Percentiles rank a stretch among this genome's conserved stretches.
These are phyloP conservation scores for Sarocladiaceae sp. DNA, from an alignment of 2,329 filamentous ascomycete species.

Conservation along the genomic window DNA sequence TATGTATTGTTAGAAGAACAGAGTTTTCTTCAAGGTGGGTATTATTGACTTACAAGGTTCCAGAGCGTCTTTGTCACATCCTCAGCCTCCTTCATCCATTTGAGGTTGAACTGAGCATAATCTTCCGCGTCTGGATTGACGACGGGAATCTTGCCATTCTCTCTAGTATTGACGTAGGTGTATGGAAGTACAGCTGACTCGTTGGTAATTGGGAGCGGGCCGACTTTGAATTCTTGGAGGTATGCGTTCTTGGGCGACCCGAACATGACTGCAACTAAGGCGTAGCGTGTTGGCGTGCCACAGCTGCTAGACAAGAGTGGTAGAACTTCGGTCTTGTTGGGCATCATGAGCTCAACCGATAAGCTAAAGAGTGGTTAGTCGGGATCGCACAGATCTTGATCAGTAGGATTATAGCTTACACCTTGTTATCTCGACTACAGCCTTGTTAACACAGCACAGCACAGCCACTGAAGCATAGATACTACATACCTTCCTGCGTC, in stretches of 20 bases:
- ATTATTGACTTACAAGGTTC: not conserved
- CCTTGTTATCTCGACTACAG: not conserved
- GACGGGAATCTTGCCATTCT: constrained; percentile 29
- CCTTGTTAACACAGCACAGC: not conserved
- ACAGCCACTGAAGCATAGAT: not conserved
- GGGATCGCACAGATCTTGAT: too few species aligned
- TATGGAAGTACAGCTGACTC: constrained; percentile 21
- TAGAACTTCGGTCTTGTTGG: constrained; percentile 44
- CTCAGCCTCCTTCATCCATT: not conserved
- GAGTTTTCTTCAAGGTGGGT: not conserved
- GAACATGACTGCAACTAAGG: constrained; percentile 37
- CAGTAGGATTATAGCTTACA: too few species aligned
- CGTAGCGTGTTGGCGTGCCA: constrained; percentile 34
- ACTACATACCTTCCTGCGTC: not conserved
- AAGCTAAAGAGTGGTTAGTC: too few species aligned
- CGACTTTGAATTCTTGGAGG: constrained; percentile 41
- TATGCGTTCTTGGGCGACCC: constrained; percentile 31
- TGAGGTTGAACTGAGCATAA: not conserved
- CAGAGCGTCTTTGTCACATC: not conserved
- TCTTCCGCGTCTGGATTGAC: not conserved
- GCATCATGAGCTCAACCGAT: not conserved
- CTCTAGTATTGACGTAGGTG: constrained; percentile 24
- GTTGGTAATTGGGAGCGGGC: constrained; percentile 41
- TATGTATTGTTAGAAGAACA: too few species aligned
- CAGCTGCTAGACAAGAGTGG: constrained; percentile 36